Percentiles rank a stretch among this genome's conserved stretches.
Evolutionary conservation across 2,329 filamentous ascomycete genomes (phyloP).

Genomic region (Ambrosiella cleistominuta): DNA sequence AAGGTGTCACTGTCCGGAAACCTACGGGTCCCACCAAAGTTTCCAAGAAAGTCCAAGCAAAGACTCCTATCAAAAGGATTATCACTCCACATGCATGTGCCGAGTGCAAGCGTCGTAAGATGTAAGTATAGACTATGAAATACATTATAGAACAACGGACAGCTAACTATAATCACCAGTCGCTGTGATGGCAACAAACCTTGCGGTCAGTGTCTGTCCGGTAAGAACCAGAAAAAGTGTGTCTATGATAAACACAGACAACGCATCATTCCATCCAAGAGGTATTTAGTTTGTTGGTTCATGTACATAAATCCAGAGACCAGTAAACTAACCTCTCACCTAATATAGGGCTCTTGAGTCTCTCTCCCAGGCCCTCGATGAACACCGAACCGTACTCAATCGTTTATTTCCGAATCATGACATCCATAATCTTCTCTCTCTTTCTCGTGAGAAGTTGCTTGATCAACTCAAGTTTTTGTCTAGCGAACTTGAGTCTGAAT

Average conservation of each 20-base stretch:
- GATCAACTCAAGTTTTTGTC: slow-evolving; percentile 22
- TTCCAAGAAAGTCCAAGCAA: slow-evolving; percentile 22
- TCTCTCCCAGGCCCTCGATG: slow-evolving; percentile 45
- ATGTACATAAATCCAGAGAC: neutral
- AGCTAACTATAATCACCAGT: slow-evolving; percentile 24
- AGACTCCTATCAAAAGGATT: slow-evolving; percentile 28
- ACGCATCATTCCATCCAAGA: slow-evolving; percentile 58
- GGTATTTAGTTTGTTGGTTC: slow-evolving; percentile 32
- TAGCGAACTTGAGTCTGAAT: too few relatives aligned
- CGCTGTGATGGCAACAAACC: slow-evolving; percentile 69
- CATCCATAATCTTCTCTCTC: slow-evolving; percentile 30
- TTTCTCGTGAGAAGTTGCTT: slow-evolving; percentile 43
- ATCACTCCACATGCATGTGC: slow-evolving; percentile 50
- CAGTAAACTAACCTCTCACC: neutral
- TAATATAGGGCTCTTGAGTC: slow-evolving; percentile 38
- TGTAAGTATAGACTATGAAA: slow-evolving; percentile 26
- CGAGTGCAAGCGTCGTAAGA: slow-evolving; percentile 65
- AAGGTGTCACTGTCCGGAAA: slow-evolving; percentile 35
- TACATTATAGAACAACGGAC: neutral
- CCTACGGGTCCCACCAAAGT: slow-evolving; percentile 25
- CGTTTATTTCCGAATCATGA: slow-evolving; percentile 43
- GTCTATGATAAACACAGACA: slow-evolving; percentile 69
- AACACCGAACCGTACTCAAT: slow-evolving; percentile 45
- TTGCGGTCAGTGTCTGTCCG: slow-evolving; percentile 68
- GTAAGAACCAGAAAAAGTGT: slow-evolving; percentile 61